Conservation (phyloP, 805 yeast species). For the Cyberlindnera galapagoensis region DNA sequence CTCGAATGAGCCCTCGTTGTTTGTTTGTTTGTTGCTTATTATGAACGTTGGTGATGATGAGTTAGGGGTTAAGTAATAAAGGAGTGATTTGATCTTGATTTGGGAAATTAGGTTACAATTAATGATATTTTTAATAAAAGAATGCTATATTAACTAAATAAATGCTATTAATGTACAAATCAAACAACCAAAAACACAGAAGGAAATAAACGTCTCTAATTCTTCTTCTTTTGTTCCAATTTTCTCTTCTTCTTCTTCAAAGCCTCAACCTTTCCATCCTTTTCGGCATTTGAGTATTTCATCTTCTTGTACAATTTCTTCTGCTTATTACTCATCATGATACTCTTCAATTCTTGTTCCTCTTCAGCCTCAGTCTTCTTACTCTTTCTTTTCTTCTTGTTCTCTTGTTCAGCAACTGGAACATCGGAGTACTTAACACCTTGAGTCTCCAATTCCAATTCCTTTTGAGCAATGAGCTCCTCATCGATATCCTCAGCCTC, state of each 20-base stretch:
- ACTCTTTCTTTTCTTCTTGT: constrained; percentile 30
- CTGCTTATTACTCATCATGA: constrained; percentile 97
- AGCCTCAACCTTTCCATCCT: constrained; percentile 66
- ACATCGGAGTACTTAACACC: constrained; percentile 74
- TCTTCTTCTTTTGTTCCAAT: constrained; percentile 44
- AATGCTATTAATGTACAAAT: too few species aligned
- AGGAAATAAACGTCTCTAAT: not conserved
- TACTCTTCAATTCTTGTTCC: constrained; percentile 88
- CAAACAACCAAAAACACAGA: too few species aligned
- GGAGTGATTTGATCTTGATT: too few species aligned
- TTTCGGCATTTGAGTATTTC: constrained; percentile 85
- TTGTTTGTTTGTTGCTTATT: too few species aligned
- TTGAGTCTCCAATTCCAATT: constrained; percentile 83
- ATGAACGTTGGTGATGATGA: too few species aligned
- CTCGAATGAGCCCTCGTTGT: too few species aligned
- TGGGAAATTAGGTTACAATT: too few species aligned
- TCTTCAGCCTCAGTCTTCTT: constrained; percentile 45
- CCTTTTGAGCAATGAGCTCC: constrained; percentile 62
- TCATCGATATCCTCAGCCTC: constrained; percentile 44
- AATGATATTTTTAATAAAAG: too few species aligned
- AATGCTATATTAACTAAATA: too few species aligned
- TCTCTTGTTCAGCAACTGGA: constrained; percentile 29
- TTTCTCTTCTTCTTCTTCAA: constrained; percentile 64
- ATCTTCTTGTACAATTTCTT: constrained; percentile 89
- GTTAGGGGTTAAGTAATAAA: too few species aligned